Percentiles rank a stretch among this genome's conserved stretches.
Conservation (phyloP, 805 yeast genomes). For the Wickerhamiella parazyma region DNA sequence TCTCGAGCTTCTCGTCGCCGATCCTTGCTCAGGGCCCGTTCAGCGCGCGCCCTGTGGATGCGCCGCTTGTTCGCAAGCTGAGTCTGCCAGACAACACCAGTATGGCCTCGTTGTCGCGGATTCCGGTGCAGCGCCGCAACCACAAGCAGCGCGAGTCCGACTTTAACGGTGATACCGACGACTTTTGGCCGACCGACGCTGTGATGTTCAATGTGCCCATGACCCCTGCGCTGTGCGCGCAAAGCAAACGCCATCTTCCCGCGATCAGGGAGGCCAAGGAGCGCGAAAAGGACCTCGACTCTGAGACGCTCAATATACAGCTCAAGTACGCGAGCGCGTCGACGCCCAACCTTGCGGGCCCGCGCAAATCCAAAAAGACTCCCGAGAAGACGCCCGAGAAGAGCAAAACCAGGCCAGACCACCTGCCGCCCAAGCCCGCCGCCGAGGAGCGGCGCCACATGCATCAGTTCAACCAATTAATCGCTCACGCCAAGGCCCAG, state of each 20-base stretch:
- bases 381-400: conserved; percentile 16
- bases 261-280: conserved; percentile 1
- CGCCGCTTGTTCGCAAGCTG: conserved; percentile 1
- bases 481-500: conserved; percentile 26
- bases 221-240: conserved; percentile 37
- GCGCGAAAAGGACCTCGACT: not conserved
- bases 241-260: conserved; percentile 15
- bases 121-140: conserved; percentile 11
- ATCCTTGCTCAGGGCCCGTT: conserved; percentile 9
- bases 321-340: conserved; percentile 1
- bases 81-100: conserved; percentile 16
- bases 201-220: conserved; percentile 53
- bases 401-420: conserved; percentile 45
- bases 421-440: conserved; percentile 51
- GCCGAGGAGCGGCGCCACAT: conserved; percentile 43
- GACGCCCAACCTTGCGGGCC: not conserved
- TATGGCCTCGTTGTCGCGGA: conserved; percentile 19
- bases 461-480: conserved; percentile 35
- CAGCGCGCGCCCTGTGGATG: not conserved
- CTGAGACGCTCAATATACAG: conserved; percentile 6
- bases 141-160: conserved; percentile 25
- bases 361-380: not conserved
- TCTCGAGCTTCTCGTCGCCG: conserved; percentile 16
- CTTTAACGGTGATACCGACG: conserved; percentile 35
- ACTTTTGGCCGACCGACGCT: conserved; percentile 39